Percentiles rank a stretch among this genome's conserved stretches.
Conservation (phyloP, 108 stramenopile genomes). For the Chaetoceros muelleri region DNA sequence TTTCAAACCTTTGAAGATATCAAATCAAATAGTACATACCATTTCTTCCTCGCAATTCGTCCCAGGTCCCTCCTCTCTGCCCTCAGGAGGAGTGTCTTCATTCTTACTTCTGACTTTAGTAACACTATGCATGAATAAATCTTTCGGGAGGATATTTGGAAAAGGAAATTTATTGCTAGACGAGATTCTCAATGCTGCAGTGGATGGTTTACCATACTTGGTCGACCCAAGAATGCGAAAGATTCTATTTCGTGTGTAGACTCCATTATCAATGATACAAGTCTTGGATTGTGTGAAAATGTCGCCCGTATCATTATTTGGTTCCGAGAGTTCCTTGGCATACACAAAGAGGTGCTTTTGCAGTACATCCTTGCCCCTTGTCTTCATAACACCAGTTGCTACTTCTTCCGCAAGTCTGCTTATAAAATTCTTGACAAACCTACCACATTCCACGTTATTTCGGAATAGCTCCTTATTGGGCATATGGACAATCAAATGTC, state of each 20-base stretch:
- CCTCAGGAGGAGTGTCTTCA: background rate
- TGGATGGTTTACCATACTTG: slow-evolving; percentile 73
- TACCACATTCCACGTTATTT: slow-evolving; percentile 54
- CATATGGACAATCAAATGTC: slow-evolving; percentile 86
- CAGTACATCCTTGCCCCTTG: slow-evolving; percentile 29
- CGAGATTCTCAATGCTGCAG: slow-evolving; percentile 50
- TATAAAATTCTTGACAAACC: slow-evolving; percentile 60
- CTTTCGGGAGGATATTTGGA: slow-evolving; percentile 33
- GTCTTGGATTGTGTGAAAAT: slow-evolving; percentile 29
- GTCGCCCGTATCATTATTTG: slow-evolving; percentile 1
- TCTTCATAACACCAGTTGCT: slow-evolving; percentile 29
- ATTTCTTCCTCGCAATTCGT: no score
- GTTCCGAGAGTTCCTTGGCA: slow-evolving; percentile 13
- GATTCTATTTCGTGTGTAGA: slow-evolving; percentile 86
- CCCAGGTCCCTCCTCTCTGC: no score
- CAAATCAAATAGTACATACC: background rate
- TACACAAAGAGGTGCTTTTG: slow-evolving; percentile 62
- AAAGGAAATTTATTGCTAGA: slow-evolving; percentile 40
- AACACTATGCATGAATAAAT: no score
- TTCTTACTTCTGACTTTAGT: no score
- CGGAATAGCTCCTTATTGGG: slow-evolving; percentile 42
- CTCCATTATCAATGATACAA: slow-evolving; percentile 81
- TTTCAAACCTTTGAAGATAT: no score
- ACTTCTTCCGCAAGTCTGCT: slow-evolving; percentile 43
- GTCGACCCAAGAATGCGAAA: slow-evolving; percentile 79